Percentiles rank a stretch among this genome's conserved stretches.
phyloP scores from a whole-genome alignment of 2,329 filamentous ascomycete species.

The Didymosphaeria variabile region DNA sequence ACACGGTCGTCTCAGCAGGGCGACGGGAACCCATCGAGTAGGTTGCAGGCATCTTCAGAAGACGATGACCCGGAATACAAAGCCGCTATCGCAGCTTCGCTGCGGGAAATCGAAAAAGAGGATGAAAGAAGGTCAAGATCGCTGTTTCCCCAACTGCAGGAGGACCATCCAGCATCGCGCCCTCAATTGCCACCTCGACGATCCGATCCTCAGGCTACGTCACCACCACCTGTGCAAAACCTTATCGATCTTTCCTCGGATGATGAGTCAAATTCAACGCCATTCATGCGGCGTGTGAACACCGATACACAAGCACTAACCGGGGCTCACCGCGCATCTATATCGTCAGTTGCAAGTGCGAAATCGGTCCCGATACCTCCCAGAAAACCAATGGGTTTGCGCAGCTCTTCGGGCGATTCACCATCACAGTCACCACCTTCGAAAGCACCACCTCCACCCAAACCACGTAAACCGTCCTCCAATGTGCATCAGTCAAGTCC shows the following conservation, averaged over 20 bases:
- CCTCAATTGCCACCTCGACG: slow-evolving; percentile 50
- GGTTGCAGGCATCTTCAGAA: slow-evolving; percentile 36
- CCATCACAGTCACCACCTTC: slow-evolving; percentile 37
- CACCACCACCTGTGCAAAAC: slow-evolving; percentile 45
- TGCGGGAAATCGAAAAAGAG: slow-evolving; percentile 56
- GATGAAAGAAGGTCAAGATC: slow-evolving; percentile 45
- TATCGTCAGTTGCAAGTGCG: slow-evolving; percentile 27
- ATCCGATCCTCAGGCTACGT: slow-evolving; percentile 28
- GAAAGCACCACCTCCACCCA: slow-evolving; percentile 43
- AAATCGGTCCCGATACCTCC: slow-evolving; percentile 46
- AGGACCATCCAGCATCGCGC: slow-evolving; percentile 44
- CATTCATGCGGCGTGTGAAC: slow-evolving; percentile 33
- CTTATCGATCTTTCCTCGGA: slow-evolving; percentile 61
- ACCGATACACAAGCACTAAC: slow-evolving; percentile 37
- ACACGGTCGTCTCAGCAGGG: slow-evolving; percentile 35
- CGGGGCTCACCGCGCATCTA: slow-evolving; percentile 24
- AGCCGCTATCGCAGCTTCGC: slow-evolving; percentile 58
- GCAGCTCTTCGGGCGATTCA: slow-evolving; percentile 48
- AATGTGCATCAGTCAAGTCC: slow-evolving; percentile 38
- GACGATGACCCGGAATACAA: slow-evolving; percentile 59
- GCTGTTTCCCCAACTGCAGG: slow-evolving; percentile 44
- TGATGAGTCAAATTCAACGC: slow-evolving; percentile 37
- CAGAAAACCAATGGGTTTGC: slow-evolving; percentile 48
- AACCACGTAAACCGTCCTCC: slow-evolving; percentile 41
- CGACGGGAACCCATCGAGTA: slow-evolving; percentile 22